Conservation (phyloP, 2,329 filamentous ascomycete species). For the Dothistroma pini region DNA sequence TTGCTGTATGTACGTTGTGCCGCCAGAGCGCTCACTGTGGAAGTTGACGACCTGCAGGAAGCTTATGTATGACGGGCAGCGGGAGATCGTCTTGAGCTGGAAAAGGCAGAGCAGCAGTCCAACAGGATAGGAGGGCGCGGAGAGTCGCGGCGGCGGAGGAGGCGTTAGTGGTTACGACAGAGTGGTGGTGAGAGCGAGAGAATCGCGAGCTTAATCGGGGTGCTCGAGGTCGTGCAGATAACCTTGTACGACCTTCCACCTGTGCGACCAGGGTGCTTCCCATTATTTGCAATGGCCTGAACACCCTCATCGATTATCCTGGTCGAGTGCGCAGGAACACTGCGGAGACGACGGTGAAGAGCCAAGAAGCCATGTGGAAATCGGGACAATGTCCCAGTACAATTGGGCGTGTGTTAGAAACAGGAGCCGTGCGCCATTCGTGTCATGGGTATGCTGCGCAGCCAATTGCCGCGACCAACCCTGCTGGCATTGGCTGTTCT, state of each 20-base stretch:
- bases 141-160: conserved; percentile 2
- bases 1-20: background rate
- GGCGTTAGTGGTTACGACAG: conserved; percentile 3
- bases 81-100: conserved; percentile 2
- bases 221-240: conserved; percentile 20
- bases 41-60: background rate
- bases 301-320: conserved; percentile 14
- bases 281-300: conserved; percentile 9
- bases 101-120: background rate
- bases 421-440: conserved; percentile 4
- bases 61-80: background rate
- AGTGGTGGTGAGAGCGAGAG: conserved; percentile 8
- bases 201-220: conserved; percentile 11
- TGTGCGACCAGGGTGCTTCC: conserved; percentile 14
- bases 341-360: conserved; percentile 13
- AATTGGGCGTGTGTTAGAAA: conserved; percentile 15
- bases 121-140: conserved; percentile 1
- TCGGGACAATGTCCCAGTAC: conserved; percentile 8
- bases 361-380: conserved; percentile 5
- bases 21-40: background rate
- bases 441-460: conserved; percentile 10
- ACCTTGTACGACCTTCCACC: conserved; percentile 15
- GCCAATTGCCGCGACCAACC: background rate
- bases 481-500: background rate
- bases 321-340: conserved; percentile 18